phyloP scores from a whole-genome alignment of 331 rosid genomes.

The Quercus lobata region DNA sequence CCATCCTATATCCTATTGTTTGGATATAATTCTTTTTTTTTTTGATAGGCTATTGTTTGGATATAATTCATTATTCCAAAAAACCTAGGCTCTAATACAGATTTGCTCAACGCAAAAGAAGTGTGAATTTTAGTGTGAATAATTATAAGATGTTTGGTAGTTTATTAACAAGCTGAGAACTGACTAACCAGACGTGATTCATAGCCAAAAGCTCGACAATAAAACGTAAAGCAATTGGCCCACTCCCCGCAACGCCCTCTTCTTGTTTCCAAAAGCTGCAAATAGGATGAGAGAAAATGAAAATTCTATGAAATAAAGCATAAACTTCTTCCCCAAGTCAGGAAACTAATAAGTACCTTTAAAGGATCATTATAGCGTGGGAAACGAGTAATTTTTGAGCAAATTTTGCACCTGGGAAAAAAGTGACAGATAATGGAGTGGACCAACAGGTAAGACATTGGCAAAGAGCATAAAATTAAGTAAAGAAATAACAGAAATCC shows the following conservation, averaged over 20 bases:
- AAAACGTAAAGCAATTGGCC: conserved; percentile 96
- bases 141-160: neutral
- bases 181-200: conserved; percentile 79
- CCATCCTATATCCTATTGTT: neutral
- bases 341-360: conserved; percentile 50
- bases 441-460: neutral
- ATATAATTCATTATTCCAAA: neutral
- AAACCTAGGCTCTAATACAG: neutral
- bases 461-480: neutral
- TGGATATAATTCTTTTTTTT: neutral
- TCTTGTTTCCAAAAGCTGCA: conserved; percentile 93
- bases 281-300: conserved; percentile 7
- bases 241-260: conserved; percentile 97
- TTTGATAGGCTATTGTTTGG: no score
- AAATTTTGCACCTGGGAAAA: conserved; percentile 54
- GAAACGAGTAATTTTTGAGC: conserved; percentile 63
- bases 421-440: neutral
- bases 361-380: conserved; percentile 88
- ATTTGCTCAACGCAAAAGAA: neutral
- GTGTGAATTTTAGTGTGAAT: neutral
- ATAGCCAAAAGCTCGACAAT: conserved; percentile 92
- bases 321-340: neutral
- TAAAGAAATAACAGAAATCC: conserved; percentile 13
- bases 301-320: conserved; percentile 1
- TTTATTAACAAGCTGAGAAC: neutral